Evolutionary conservation across 2,329 filamentous ascomycete genomes (phyloP).

Genomic region (Lasiodiplodia theobromae): DNA sequence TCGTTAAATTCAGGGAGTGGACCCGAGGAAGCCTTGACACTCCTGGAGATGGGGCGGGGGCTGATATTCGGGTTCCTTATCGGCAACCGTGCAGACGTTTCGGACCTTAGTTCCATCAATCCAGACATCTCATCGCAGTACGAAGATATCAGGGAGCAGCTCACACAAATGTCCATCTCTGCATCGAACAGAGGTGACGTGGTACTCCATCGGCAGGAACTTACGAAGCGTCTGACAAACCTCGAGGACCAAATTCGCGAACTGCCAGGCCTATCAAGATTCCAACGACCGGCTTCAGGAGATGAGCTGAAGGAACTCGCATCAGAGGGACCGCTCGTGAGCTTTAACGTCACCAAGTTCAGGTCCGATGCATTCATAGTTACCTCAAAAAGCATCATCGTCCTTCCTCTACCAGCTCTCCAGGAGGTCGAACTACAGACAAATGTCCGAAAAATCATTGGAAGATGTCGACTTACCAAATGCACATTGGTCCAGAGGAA

Average conservation of each 20-base stretch:
- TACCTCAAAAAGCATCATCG: conserved; percentile 24
- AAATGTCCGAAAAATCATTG: too few relatives aligned
- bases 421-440: neutral
- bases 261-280: conserved; percentile 19
- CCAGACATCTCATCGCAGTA: neutral
- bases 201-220: neutral
- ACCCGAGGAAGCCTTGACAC: conserved; percentile 7
- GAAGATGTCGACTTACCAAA: too few relatives aligned
- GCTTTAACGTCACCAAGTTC: conserved; percentile 30
- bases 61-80: conserved; percentile 4
- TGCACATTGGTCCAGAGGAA: too few relatives aligned
- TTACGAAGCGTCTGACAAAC: neutral
- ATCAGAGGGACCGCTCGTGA: conserved; percentile 22
- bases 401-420: neutral
- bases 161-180: neutral
- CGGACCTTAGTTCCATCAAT: neutral
- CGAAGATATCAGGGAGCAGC: neutral
- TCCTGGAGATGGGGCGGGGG: neutral
- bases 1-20: neutral
- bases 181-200: neutral
- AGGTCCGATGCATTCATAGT: conserved; percentile 32
- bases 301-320: conserved; percentile 19
- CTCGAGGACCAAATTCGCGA: conserved; percentile 22
- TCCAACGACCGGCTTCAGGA: conserved; percentile 22
- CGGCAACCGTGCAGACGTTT: conserved; percentile 1